Evolutionary conservation across 129 eudicot species (phyloP).

Genomic region (Heracleum sosnowskyi): DNA sequence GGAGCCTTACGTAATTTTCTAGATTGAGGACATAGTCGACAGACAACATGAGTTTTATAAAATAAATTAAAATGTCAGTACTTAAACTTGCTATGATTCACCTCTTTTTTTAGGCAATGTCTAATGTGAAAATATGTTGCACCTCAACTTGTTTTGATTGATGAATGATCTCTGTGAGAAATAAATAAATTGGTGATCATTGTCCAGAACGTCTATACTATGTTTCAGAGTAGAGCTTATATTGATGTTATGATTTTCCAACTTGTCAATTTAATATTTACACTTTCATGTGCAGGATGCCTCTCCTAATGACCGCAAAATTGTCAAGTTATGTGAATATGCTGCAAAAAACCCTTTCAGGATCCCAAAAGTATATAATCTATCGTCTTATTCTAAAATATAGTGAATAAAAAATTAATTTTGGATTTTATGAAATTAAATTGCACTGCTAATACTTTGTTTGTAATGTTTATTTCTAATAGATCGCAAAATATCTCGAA

Average conservation of each 20-base stretch:
- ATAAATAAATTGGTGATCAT: neutral
- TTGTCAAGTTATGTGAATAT: constrained; percentile 86
- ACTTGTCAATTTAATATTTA: neutral
- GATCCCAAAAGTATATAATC: constrained; percentile 63
- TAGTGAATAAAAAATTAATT: neutral
- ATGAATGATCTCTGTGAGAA: neutral
- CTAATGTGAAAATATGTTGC: neutral
- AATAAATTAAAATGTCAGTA: neutral
- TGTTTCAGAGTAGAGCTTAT: neutral
- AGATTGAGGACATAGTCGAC: neutral
- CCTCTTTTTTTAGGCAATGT: neutral
- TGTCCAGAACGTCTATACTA: neutral
- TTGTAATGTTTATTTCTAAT: constrained; percentile 5
- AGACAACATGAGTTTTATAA: neutral
- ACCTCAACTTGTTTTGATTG: neutral
- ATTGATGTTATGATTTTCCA: neutral
- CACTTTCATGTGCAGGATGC: constrained; percentile 50
- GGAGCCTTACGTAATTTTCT: neutral
- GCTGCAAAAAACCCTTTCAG: constrained; percentile 91
- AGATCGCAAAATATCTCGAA: constrained; percentile 93
- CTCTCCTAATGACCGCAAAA: constrained; percentile 61
- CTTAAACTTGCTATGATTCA: neutral
- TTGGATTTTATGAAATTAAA: constrained; percentile 2
- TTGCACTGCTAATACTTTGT: neutral
- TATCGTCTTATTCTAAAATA: constrained; percentile 1